Evolutionary conservation across 345 rosid species (phyloP), one percentile per base, ranked within the genome.

Genomic region (Garcia nutans): DNA sequence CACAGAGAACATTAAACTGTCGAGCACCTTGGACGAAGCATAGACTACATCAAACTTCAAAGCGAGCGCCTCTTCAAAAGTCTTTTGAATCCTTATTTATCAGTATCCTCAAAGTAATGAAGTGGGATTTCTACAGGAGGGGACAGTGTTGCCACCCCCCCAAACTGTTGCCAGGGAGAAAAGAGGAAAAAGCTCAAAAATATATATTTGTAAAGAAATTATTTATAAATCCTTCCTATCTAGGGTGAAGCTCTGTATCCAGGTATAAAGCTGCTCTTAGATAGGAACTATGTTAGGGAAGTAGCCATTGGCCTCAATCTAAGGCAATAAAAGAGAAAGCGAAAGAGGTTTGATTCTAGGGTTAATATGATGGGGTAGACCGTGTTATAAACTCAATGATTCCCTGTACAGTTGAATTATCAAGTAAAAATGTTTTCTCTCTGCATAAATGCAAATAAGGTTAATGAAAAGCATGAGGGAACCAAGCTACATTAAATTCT

Each of bases 61-160:
- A 24, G 22, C 24, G 10, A 58, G 24, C 26, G 24, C 26, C 24
- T 57, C 45, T 49, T 56, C 8, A 55, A 8, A 20, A 45, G 41
- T 58, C 49, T 16, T 16, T 61, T 33, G 55, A 68, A 44, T 44
- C 23, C 11, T 76, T 28, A 66, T 50, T 78, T 55, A 60, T 59
- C 42, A 49, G 3, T 24, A 11, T 61, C 63, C 23, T 50, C 61
- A 45, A 78, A 78, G 8, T 67, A 68, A 67, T 22, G 19, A 19
- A 12, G 19, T 11, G 77, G 77, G 8, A 78, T 59, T 41, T 61
- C 77, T 22, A 33, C 0, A 31, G 77, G 74, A 37, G 77, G 49
- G 55, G 55, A 15, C 45, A 59, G 17, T 33, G 68, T 73, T 23
- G 81, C 81, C n/a, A 74, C 77, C 20, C 42, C 9, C 55, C 68